Conservation (phyloP, 1,139 yeast species). For the Sugiyamaella japonica region DNA sequence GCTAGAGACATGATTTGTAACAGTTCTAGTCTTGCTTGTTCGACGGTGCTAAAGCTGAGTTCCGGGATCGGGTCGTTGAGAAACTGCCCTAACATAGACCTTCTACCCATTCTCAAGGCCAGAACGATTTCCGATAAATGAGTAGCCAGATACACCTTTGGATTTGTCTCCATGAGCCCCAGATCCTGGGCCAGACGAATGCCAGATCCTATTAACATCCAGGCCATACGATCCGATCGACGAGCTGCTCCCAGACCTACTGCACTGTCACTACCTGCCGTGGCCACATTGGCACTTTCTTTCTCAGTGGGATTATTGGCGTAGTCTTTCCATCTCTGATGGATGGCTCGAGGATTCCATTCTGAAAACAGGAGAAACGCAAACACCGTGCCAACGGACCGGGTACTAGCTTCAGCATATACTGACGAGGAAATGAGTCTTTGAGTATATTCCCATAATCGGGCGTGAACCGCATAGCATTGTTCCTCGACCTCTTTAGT, state of each 20-base stretch:
- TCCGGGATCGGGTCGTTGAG: conserved; percentile 38
- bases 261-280: conserved; percentile 39
- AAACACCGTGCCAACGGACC: conserved; percentile 82
- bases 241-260: conserved; percentile 85
- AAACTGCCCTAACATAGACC: conserved; percentile 39
- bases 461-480: conserved; percentile 52
- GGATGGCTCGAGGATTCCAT: conserved; percentile 95
- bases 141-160: conserved; percentile 76
- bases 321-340: conserved; percentile 84
- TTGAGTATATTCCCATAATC: conserved; percentile 83
- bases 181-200: conserved; percentile 85
- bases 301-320: conserved; percentile 52
- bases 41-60: conserved; percentile 57
- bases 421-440: conserved; percentile 79
- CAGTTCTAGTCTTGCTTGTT: conserved; percentile 76
- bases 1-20: conserved; percentile 79
- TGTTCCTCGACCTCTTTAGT: conserved; percentile 19
- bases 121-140: conserved; percentile 72
- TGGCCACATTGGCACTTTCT: conserved; percentile 28
- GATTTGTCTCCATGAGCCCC: conserved; percentile 72
- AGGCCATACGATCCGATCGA: conserved; percentile 85
- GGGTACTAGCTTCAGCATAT: conserved; percentile 91
- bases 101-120: conserved; percentile 42
- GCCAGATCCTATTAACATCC: conserved; percentile 90
- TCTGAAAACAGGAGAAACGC: conserved; percentile 87